Conservation (phyloP, 305 asterid species). For the Ajuga reptans region DNA sequence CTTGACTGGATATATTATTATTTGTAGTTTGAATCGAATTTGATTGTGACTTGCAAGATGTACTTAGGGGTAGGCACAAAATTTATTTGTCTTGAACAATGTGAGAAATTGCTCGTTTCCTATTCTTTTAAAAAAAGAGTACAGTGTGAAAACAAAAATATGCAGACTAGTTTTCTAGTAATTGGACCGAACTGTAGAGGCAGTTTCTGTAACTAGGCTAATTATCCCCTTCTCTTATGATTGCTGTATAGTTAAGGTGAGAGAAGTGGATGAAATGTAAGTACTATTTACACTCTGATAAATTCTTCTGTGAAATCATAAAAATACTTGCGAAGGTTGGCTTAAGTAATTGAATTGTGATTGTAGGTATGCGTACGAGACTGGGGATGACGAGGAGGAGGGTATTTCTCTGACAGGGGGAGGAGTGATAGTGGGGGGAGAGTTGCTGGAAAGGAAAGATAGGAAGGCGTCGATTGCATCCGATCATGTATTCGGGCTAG, state of each 20-base stretch:
- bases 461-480: constrained; percentile 53
- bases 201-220: background rate
- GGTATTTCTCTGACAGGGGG: constrained; percentile 58
- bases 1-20: background rate
- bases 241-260: background rate
- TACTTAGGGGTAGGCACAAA: too few species aligned
- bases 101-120: too few species aligned
- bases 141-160: too few species aligned
- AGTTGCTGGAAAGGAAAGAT: constrained; percentile 60
- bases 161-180: too few species aligned
- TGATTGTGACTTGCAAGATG: background rate
- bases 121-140: too few species aligned
- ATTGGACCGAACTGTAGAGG: too few species aligned
- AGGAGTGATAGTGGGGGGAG: constrained; percentile 58
- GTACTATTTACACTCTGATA: background rate
- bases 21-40: background rate
- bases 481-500: constrained; percentile 62
- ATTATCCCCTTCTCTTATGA: background rate
- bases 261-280: background rate
- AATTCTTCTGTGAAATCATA: background rate
- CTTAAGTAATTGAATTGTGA: background rate
- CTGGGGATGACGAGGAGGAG: constrained; percentile 76
- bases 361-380: constrained; percentile 72
- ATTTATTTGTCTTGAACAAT: too few species aligned
- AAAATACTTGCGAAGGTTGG: background rate